A percentile compares a stretch with the other conserved stretches of the same genome.
Conservation (phyloP, 805 yeast genomes). For the Teunomyces aglyptinius region DNA sequence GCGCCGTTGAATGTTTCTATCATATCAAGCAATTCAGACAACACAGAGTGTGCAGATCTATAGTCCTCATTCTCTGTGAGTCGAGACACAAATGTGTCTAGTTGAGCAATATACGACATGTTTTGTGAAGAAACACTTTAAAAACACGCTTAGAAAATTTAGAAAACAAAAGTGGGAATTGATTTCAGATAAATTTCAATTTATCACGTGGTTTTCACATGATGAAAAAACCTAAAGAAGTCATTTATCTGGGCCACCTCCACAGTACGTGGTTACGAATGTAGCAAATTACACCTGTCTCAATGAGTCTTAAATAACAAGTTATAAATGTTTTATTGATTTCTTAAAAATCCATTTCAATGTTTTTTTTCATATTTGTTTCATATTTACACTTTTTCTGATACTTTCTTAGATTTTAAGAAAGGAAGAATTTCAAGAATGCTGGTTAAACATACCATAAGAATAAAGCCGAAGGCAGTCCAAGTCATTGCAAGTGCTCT, state of each 20-base stretch:
- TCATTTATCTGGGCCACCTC: too few relatives aligned
- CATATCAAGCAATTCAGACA: constrained; percentile 83
- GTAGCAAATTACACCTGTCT: too few relatives aligned
- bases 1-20: constrained; percentile 80
- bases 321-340: too few relatives aligned
- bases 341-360: too few relatives aligned
- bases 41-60: constrained; percentile 60
- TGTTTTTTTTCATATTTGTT: too few relatives aligned
- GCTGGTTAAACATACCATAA: constrained; percentile 25
- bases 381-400: neutral
- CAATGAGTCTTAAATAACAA: too few relatives aligned
- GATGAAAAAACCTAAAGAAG: too few relatives aligned
- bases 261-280: too few relatives aligned
- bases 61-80: constrained; percentile 57
- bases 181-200: constrained; percentile 11
- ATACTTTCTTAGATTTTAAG: neutral
- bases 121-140: constrained; percentile 2
- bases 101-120: constrained; percentile 52
- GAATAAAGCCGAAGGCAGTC: constrained; percentile 53
- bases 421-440: neutral
- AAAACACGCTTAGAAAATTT: constrained; percentile 2
- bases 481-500: constrained; percentile 61
- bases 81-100: constrained; percentile 66
- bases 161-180: constrained; percentile 20
- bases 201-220: constrained; percentile 24